Conservation (phyloP, 768 basidiomycete species). For the Sarcomyxa edulis region DNA sequence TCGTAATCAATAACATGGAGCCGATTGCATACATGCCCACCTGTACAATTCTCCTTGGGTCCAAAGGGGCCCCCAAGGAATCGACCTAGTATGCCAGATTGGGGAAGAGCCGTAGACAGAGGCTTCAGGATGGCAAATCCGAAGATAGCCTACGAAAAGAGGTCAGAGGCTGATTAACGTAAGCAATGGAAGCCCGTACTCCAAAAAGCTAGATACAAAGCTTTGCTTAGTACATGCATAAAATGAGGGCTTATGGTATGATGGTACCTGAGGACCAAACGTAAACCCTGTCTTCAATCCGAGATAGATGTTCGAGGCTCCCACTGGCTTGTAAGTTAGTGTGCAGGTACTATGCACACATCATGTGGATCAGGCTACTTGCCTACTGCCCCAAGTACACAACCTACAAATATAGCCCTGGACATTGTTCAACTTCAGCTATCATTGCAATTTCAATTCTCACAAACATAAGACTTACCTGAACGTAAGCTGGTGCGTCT, state of each 20-base stretch:
- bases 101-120: slow-evolving; percentile 42
- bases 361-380: slow-evolving; percentile 3
- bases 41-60: slow-evolving; percentile 64
- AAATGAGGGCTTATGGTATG: no score
- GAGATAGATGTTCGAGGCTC: slow-evolving; percentile 62
- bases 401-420: slow-evolving; percentile 48
- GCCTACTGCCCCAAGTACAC: slow-evolving; percentile 43
- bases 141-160: slow-evolving; percentile 37
- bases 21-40: slow-evolving; percentile 54
- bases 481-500: slow-evolving; percentile 48
- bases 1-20: slow-evolving; percentile 7
- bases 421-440: no score
- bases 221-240: no score
- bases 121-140: slow-evolving; percentile 59
- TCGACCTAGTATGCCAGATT: slow-evolving; percentile 36
- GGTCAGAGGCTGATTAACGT: not conserved
- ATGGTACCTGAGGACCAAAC: slow-evolving; percentile 60
- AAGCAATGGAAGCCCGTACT: slow-evolving; percentile 25
- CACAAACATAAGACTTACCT: slow-evolving; percentile 21
- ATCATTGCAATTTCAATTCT: not conserved
- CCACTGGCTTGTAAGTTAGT: slow-evolving; percentile 22
- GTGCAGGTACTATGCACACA: not conserved
- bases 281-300: slow-evolving; percentile 67
- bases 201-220: no score
- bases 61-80: slow-evolving; percentile 53